Conservation (phyloP, 2,329 filamentous ascomycete genomes). For the Samsoniella hepiali region DNA sequence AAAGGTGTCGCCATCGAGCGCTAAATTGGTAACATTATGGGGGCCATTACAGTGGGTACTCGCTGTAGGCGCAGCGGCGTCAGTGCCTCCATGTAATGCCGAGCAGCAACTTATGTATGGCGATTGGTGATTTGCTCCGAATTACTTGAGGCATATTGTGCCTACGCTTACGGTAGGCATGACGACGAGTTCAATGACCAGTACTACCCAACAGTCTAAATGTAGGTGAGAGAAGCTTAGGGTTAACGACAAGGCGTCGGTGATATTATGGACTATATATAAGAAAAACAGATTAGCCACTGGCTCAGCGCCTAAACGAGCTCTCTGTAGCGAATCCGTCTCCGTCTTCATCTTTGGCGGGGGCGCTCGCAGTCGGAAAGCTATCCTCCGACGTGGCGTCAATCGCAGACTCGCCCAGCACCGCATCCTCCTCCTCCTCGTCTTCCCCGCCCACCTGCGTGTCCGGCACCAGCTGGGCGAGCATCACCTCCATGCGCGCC, state of each 20-base stretch:
- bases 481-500: constrained; percentile 46
- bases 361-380: neutral
- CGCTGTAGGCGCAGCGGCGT: too few relatives aligned
- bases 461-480: constrained; percentile 37
- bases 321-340: constrained; percentile 31
- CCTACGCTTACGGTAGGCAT: too few relatives aligned
- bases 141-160: too few relatives aligned
- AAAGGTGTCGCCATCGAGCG: neutral
- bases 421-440: constrained; percentile 28
- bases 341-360: constrained; percentile 19
- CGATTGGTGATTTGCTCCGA: too few relatives aligned
- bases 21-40: neutral
- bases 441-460: constrained; percentile 23
- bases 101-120: too few relatives aligned
- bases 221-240: too few relatives aligned
- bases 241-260: too few relatives aligned
- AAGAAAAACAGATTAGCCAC: too few relatives aligned
- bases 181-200: too few relatives aligned
- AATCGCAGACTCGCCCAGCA: constrained; percentile 17
- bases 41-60: neutral
- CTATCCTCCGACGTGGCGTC: constrained; percentile 13
- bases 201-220: too few relatives aligned
- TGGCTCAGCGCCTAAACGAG: constrained; percentile 23
- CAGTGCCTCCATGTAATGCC: too few relatives aligned
- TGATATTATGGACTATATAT: too few relatives aligned